Percentiles rank a stretch among this genome's conserved stretches.
Evolutionary conservation across 805 yeast species (phyloP).

Genomic region (Saccharomyces mikatae): DNA sequence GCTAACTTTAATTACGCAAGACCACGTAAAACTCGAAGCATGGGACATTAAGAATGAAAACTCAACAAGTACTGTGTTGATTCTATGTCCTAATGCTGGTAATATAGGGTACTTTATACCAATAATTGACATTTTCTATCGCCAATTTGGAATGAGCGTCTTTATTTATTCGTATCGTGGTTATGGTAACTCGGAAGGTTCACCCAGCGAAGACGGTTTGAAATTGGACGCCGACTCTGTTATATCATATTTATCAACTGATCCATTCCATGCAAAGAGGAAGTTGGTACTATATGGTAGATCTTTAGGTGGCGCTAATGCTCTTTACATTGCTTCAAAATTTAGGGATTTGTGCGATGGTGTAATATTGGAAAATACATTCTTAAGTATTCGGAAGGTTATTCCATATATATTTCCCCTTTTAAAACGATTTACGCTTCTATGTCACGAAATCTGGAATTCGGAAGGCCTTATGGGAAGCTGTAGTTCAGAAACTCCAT

Average conservation of each 20-base stretch:
- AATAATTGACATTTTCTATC: slow-evolving; percentile 60
- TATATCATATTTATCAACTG: slow-evolving; percentile 47
- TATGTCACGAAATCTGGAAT: slow-evolving; percentile 81
- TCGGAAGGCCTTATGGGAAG: slow-evolving; percentile 52
- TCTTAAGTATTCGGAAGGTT: slow-evolving; percentile 62
- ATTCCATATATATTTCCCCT: slow-evolving; percentile 69
- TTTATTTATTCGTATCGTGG: slow-evolving; percentile 86
- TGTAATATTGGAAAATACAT: slow-evolving; percentile 78
- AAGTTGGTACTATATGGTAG: slow-evolving; percentile 69
- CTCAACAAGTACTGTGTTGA: slow-evolving; percentile 54
- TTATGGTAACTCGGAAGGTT: slow-evolving; percentile 75
- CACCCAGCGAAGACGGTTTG: slow-evolving; percentile 67
- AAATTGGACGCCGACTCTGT: slow-evolving; percentile 75
- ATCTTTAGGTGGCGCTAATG: slow-evolving; percentile 92
- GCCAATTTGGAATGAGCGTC: slow-evolving; percentile 61
- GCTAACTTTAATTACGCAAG: slow-evolving; percentile 53
- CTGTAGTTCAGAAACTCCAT: slow-evolving; percentile 50
- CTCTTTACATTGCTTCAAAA: slow-evolving; percentile 67
- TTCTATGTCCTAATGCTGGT: slow-evolving; percentile 90
- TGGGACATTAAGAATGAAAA: slow-evolving; percentile 36
- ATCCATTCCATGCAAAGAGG: slow-evolving; percentile 43
- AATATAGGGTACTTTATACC: slow-evolving; percentile 90
- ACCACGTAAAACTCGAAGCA: slow-evolving; percentile 60
- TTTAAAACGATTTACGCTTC: slow-evolving; percentile 42
- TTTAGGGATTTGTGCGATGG: slow-evolving; percentile 48